Percentiles rank a stretch among this genome's conserved stretches.
Conservation (phyloP, 352 stramenopile species). For the Phytopythium delawarense region DNA sequence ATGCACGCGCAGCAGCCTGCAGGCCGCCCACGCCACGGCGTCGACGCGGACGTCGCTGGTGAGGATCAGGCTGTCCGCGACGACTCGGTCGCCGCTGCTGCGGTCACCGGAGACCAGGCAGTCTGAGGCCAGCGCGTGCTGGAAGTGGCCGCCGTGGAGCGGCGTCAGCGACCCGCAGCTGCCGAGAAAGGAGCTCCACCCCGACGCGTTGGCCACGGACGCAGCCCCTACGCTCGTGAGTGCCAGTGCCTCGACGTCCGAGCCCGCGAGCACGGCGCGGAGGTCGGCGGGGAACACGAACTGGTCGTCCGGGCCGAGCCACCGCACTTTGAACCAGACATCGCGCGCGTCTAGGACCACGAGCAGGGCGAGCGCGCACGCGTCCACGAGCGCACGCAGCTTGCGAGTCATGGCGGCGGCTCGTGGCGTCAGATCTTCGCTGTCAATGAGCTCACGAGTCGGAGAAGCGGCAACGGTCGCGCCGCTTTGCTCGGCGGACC, state of each 20-base stretch:
- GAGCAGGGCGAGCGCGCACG: conserved; percentile 29
- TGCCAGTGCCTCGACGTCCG: conserved; percentile 2
- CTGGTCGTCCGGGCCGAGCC: conserved; percentile 42
- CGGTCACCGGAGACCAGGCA: conserved; percentile 18
- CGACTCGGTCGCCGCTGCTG: conserved; percentile 4
- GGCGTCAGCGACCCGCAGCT: conserved; percentile 24
- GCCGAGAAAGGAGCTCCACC: conserved; percentile 37
- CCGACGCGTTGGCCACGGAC: conserved; percentile 13
- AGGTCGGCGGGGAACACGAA: conserved; percentile 31
- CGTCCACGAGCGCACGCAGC: conserved; percentile 21
- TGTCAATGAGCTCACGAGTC: background rate
- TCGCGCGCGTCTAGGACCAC: conserved; percentile 34
- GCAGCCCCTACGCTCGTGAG: background rate
- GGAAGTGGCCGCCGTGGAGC: conserved; percentile 23
- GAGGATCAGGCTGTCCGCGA: conserved; percentile 24
- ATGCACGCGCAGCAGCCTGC: conserved; percentile 32
- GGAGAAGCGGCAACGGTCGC: background rate
- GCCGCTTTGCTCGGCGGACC: background rate
- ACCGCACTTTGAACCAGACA: conserved; percentile 50
- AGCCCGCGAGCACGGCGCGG: conserved; percentile 8
- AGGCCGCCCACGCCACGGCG: conserved; percentile 45
- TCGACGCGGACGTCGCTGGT: conserved; percentile 36
- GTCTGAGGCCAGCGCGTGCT: conserved; percentile 24
- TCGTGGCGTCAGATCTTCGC: background rate
- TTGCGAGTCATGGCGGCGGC: conserved; percentile 20